A percentile compares a stretch with the other conserved stretches of the same genome.
phyloP scores from a whole-genome alignment of 2,329 filamentous ascomycete species.

The Fusarium nodosum region DNA sequence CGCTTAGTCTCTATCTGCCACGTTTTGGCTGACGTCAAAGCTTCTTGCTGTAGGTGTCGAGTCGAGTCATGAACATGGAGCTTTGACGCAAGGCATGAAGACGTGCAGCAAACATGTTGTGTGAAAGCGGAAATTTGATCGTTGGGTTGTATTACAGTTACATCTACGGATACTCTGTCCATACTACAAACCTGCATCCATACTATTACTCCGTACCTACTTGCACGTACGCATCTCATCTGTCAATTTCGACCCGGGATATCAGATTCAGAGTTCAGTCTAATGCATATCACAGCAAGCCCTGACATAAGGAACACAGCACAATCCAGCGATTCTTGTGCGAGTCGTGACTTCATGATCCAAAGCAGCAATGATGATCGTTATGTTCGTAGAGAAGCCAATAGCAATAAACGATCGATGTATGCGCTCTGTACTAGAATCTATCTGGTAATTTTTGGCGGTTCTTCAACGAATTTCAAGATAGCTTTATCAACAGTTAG shows the following conservation, averaged over 20 bases:
- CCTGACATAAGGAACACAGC: constrained; percentile 40
- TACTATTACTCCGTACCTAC: not conserved
- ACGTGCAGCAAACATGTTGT: constrained; percentile 19
- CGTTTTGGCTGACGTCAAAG: constrained; percentile 32
- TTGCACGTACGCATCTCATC: constrained; percentile 9
- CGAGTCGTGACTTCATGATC: constrained; percentile 24
- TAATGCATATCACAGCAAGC: constrained; percentile 28
- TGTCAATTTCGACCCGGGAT: constrained; percentile 32
- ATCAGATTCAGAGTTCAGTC: constrained; percentile 38
- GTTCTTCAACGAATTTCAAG: constrained; percentile 9
- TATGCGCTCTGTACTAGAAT: constrained; percentile 25
- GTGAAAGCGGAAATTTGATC: constrained; percentile 25
- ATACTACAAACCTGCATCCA: constrained; percentile 17
- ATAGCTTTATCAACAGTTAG: constrained; percentile 7
- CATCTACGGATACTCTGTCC: constrained; percentile 3
- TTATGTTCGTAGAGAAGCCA: constrained; percentile 11
- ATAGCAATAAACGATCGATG: constrained; percentile 4
- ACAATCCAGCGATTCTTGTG: constrained; percentile 18
- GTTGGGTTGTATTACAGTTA: constrained; percentile 15
- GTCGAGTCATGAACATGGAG: constrained; percentile 12
- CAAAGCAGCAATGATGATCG: constrained; percentile 22
- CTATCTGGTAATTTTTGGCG: constrained; percentile 32
- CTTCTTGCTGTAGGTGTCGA: constrained; percentile 5
- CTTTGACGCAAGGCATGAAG: constrained; percentile 18
- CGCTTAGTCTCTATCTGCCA: constrained; percentile 30